Evolutionary conservation across 1,284 basidiomycete species (phyloP).

Genomic region (Melampsora americana): DNA sequence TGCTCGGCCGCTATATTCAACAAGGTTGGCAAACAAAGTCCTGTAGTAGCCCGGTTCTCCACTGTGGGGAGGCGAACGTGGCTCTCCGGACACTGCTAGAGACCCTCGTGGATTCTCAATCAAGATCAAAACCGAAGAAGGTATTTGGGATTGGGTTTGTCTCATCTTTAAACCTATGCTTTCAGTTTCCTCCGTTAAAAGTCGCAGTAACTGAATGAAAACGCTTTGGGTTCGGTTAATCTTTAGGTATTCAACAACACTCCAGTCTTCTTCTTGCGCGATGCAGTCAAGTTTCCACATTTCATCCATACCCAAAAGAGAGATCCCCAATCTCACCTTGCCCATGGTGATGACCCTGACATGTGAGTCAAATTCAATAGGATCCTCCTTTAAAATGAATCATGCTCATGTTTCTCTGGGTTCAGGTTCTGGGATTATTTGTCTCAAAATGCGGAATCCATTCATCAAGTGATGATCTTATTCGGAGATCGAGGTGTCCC

Average conservation of each 20-base stretch:
- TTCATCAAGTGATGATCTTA: conserved; percentile 44
- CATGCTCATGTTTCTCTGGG: not conserved
- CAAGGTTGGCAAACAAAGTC: conserved; percentile 67
- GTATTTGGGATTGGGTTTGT: conserved; percentile 79
- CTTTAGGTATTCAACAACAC: conserved; percentile 71
- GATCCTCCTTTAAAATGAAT: not conserved
- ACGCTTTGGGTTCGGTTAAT: not conserved
- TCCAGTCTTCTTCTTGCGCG: conserved; percentile 80
- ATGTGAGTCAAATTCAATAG: conserved; percentile 7
- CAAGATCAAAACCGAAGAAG: conserved; percentile 84
- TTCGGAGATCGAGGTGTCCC: conserved; percentile 41
- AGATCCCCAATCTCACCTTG: conserved; percentile 40
- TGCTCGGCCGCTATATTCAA: conserved; percentile 70
- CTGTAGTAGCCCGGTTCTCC: conserved; percentile 56
- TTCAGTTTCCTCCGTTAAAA: too few species aligned
- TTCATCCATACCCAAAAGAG: conserved; percentile 44
- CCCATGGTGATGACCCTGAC: conserved; percentile 40
- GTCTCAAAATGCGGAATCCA: conserved; percentile 42
- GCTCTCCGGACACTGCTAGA: conserved; percentile 82
- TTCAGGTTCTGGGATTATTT: conserved; percentile 42
- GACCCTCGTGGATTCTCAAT: conserved; percentile 89
- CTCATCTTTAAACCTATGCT: not conserved
- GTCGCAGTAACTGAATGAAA: not conserved
- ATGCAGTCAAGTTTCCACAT: conserved; percentile 63
- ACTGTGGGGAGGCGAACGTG: conserved; percentile 68